Evolutionary conservation across 2,329 filamentous ascomycete genomes (phyloP), one percentile per base, ranked within the genome.

Genomic region (Colletotrichum cordylinicola): DNA sequence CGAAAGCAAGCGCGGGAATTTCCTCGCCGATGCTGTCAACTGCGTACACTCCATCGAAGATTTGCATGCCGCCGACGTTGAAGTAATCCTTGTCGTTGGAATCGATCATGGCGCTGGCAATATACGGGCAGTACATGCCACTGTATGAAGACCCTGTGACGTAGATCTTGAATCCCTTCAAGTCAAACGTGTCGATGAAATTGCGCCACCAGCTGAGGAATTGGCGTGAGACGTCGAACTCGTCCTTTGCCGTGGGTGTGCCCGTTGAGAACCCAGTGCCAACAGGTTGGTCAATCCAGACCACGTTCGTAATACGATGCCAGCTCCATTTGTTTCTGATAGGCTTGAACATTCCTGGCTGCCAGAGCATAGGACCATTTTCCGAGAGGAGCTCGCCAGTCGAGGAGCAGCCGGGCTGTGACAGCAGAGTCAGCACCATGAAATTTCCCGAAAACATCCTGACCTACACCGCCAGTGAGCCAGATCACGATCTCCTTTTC

Each of bases 181-280:
- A 87, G n/a, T 84, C 87, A 78, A 96, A 96, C 0, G 92, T 92
- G 39, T 94, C 87, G 74, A 95, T 85, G 79, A 95, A 96, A 85
- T 95, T 95, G 85, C 93, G 93, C 89, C 92, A 96, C 85, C 95
- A 97, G 66, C 93, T 93, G 18, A 94, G 87, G 82, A 96, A 95
- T 78, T 96, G 90, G n/a, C 86, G 83, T 0, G 93, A 93, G 2
- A 94, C 88, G 78, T 95, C 93, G 35, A 91, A 89, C 78, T 95
- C 92, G 79, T 90, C 90, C 6, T 87, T 91, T 12, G 93, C 93
- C 0, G 90, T 94, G 5, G 91, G 87, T 1, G 85, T 90, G 16
- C 94, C 94, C 39, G 91, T 89, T 0, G 92, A 90, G 82, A 94
- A 96, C 16, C 94, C 94, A 0, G 93, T 94, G 35, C 89, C 88